A percentile compares a stretch with the other conserved stretches of the same genome.
phyloP scores from a whole-genome alignment of 2,329 filamentous ascomycete genomes.

The Ophiostoma tasmaniense region DNA sequence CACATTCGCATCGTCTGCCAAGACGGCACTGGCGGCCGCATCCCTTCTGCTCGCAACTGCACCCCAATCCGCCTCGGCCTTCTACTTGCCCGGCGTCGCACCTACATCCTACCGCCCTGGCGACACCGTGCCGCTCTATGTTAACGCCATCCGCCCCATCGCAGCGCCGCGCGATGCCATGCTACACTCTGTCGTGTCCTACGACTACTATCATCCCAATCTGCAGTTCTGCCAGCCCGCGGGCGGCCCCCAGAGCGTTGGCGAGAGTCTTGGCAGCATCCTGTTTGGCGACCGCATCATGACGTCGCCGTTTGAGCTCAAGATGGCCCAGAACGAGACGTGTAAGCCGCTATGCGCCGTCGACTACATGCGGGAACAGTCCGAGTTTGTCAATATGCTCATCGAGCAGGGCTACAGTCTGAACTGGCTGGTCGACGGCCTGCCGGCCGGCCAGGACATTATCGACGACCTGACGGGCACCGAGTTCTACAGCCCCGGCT shows the following conservation, averaged over 20 bases:
- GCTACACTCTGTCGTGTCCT: conserved; percentile 86
- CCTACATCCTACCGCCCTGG: conserved; percentile 81
- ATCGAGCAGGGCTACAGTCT: conserved; percentile 83
- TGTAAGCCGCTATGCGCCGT: conserved; percentile 73
- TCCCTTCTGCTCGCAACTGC: conserved; percentile 34
- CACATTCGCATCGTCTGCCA: background rate
- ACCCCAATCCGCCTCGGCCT: conserved; percentile 56
- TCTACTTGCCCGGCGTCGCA: conserved; percentile 93
- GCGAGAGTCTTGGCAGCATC: conserved; percentile 90
- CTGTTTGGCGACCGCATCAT: conserved; percentile 95
- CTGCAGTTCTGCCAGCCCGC: conserved; percentile 85
- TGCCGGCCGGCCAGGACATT: conserved; percentile 81
- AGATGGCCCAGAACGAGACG: conserved; percentile 77
- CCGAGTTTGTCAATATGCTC: conserved; percentile 71
- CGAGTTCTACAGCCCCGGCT: conserved; percentile 85
- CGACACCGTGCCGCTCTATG: conserved; percentile 75
- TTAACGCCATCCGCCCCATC: conserved; percentile 86
- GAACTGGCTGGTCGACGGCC: conserved; percentile 91
- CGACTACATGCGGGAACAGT: conserved; percentile 54
- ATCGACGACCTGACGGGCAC: conserved; percentile 66
- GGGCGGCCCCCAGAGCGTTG: conserved; percentile 66
- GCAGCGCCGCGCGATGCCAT: conserved; percentile 68
- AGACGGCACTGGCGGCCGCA: conserved; percentile 37
- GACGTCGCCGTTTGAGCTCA: conserved; percentile 83
- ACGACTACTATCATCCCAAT: conserved; percentile 84